These are phyloP conservation scores for Gastrodia elata DNA, from an alignment of 106 monocot species.

Conservation along the genomic window DNA sequence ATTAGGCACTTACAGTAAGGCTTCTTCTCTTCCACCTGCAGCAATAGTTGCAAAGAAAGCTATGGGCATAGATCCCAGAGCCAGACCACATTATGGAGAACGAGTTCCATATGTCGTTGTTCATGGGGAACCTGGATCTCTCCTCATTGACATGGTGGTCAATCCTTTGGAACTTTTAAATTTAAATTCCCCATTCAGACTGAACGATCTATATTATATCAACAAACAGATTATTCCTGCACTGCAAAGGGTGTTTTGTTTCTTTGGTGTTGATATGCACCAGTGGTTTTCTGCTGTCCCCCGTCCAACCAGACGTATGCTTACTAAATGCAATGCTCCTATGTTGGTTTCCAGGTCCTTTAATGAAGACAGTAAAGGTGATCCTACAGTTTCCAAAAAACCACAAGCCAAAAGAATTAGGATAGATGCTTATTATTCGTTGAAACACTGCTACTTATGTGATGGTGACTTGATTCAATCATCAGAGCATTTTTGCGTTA, in stretches of 20 bases:
- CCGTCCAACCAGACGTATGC: conserved; percentile 30
- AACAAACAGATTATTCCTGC: conserved; percentile 92
- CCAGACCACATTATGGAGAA: conserved; percentile 70
- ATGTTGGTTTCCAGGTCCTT: conserved; percentile 14
- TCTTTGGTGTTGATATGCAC: conserved; percentile 66
- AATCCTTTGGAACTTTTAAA: conserved; percentile 61
- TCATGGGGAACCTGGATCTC: conserved; percentile 88
- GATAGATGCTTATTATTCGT: conserved; percentile 78
- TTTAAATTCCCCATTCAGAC: conserved; percentile 52
- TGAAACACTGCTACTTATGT: conserved; percentile 68
- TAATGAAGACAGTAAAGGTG: conserved; percentile 18
- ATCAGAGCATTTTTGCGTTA: conserved; percentile 41
- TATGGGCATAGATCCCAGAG: conserved; percentile 60
- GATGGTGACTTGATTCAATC: conserved; percentile 54
- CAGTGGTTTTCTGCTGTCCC: conserved; percentile 70
- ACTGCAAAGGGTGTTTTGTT: conserved; percentile 78
- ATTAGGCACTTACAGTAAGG: conserved; percentile 57
- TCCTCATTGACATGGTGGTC: conserved; percentile 84
- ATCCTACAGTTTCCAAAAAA: conserved; percentile 13
- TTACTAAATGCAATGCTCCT: conserved; percentile 25
- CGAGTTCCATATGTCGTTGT: conserved; percentile 87
- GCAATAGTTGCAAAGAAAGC: conserved; percentile 90
- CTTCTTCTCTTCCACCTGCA: conserved; percentile 75
- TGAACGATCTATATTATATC: conserved; percentile 85
- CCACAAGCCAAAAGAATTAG: conserved; percentile 38